Evolutionary conservation across 2,329 filamentous ascomycete genomes (phyloP), one percentile per base, ranked within the genome.

Genomic region (Alternaria sp.): DNA sequence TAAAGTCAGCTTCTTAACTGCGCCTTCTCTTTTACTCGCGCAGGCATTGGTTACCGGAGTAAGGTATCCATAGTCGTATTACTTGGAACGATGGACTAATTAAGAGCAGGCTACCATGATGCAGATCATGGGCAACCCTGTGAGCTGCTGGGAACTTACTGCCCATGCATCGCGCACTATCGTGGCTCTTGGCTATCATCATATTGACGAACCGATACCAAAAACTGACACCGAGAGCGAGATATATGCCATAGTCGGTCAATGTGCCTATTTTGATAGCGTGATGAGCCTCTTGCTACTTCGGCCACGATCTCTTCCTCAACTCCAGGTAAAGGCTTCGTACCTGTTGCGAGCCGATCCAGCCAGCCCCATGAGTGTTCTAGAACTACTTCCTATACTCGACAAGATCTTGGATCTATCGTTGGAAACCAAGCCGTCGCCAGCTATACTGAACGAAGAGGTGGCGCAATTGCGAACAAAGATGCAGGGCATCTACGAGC

Each of bases 101-200:
- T 5, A 14, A 38, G n/a, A 18, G n/a, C 26, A 74, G 69, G 70
- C 71, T 34, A 66, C 73, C 41, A 65, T 76, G 48, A 72, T 76
- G 69, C 73, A 76, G 46, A 71, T 75, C 12, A 66, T 75, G 7
- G 75, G 75, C 3, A 76, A 77, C n/a, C 70, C 74, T 3, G 64
- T 64, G 14, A 70, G 65, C 22, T 76, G 73, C 42, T 77, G 73
- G 74, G 67, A 67, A 18, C 66, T 77, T 5, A 74, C 67, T 14
- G 65, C 74, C 7, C 64, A 72, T 43, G 75, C 74, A n/a, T 75
- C 72, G 20, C 72, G 71, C 20, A 70, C 70, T 3, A 69, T 74
- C 3, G 65, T 76, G 28, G 73, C 72, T 5, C 68, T 77, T 12
- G 74, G 75, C 6, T 72, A 75, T 42, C 74, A 75, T 22, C 71